These are phyloP conservation scores for Croton laevigatus DNA, from an alignment of 441 rosid genomes.

Conservation along the genomic window DNA sequence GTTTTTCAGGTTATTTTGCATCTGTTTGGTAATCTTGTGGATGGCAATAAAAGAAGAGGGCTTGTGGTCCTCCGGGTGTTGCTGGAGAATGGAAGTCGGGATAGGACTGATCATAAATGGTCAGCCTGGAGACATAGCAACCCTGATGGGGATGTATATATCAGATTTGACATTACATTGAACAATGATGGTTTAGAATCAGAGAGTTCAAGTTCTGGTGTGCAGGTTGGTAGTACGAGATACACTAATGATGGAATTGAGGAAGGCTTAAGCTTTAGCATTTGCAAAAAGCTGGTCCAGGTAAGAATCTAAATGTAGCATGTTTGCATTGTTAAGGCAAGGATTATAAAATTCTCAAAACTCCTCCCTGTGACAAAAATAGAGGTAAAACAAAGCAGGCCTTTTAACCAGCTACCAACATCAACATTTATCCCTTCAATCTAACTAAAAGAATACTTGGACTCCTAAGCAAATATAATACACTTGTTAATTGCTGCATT, in stretches of 20 bases:
- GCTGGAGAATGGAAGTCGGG: slow-evolving; percentile 64
- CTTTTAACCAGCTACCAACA: no score
- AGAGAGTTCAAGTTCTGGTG: slow-evolving; percentile 40
- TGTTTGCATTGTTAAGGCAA: neutral
- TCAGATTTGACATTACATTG: slow-evolving; percentile 65
- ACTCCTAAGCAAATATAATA: no score
- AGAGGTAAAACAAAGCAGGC: no score
- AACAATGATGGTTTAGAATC: slow-evolving; percentile 32
- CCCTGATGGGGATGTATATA: slow-evolving; percentile 55
- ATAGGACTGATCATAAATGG: slow-evolving; percentile 65
- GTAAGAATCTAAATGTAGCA: slow-evolving; percentile 31
- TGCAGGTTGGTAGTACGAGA: slow-evolving; percentile 43
- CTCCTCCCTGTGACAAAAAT: no score
- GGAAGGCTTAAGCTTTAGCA: slow-evolving; percentile 73
- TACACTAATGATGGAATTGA: slow-evolving; percentile 48
- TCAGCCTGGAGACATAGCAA: slow-evolving; percentile 62
- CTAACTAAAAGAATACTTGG: no score
- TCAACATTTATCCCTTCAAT: no score
- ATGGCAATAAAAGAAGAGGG: slow-evolving; percentile 43
- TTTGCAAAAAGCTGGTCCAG: slow-evolving; percentile 91
- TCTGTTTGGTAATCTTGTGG: slow-evolving; percentile 71
- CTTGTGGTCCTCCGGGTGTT: slow-evolving; percentile 46
- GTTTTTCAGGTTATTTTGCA: slow-evolving; percentile 85
- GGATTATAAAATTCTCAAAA: no score
- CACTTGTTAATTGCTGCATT: no score